Conservation (phyloP, 176 grass and related monocot genomes). For the Urochloa ruziziensis region DNA sequence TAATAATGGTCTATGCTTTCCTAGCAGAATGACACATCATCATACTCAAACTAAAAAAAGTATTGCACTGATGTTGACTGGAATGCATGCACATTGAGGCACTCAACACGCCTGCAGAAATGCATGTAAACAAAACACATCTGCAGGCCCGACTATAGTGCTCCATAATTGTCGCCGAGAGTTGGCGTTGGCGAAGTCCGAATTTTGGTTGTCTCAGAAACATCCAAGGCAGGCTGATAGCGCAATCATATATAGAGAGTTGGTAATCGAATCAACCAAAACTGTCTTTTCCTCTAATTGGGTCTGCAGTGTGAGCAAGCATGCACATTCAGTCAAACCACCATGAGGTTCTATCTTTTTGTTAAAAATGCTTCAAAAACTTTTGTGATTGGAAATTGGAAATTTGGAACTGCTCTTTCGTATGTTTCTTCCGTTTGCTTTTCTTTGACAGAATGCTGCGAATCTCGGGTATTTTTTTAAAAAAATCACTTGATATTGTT, state of each 20-base stretch:
- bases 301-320: slow-evolving; percentile 3
- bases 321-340: slow-evolving; percentile 18
- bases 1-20: background rate
- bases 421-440: background rate
- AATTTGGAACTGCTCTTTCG: background rate
- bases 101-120: slow-evolving; percentile 18
- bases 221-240: background rate
- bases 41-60: background rate
- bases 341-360: background rate
- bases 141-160: slow-evolving; percentile 14
- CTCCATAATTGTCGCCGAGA: background rate
- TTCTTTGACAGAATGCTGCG: background rate
- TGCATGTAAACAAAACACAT: background rate
- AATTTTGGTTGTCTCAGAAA: slow-evolving; percentile 20
- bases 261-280: slow-evolving; percentile 38
- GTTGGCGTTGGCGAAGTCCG: background rate
- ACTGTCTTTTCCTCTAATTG: background rate
- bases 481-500: background rate
- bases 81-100: slow-evolving; percentile 13
- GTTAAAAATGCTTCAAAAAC: slow-evolving; percentile 4
- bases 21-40: slow-evolving; percentile 9
- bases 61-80: background rate
- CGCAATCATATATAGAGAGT: slow-evolving; percentile 40
- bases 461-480: background rate
- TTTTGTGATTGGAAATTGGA: background rate